A percentile compares a stretch with the other conserved stretches of the same genome.
phyloP scores from a whole-genome alignment of 352 stramenopile genomes.

The Phytopythium delawarense region DNA sequence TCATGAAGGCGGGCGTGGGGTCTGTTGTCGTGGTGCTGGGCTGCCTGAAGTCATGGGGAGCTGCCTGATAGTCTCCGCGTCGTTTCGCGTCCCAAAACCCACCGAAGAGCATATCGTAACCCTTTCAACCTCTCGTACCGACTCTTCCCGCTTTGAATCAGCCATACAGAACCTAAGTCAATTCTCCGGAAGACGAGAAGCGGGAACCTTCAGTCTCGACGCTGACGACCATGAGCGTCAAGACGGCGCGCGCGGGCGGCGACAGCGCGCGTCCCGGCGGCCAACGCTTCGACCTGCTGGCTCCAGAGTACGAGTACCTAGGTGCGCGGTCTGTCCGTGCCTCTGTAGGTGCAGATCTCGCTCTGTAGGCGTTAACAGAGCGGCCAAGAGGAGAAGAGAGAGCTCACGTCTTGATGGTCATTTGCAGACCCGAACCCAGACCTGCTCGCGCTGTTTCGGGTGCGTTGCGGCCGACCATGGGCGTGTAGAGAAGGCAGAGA shows the following conservation, averaged over 20 bases:
- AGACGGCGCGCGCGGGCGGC: slow-evolving; percentile 1
- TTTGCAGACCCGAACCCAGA: slow-evolving; percentile 74
- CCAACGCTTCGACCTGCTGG: slow-evolving; percentile 45
- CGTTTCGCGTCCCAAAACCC: slow-evolving; percentile 5
- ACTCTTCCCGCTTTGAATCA: not conserved
- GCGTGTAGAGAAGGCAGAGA: not conserved
- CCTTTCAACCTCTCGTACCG: too few species aligned
- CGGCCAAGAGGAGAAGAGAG: not conserved
- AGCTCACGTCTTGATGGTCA: not conserved
- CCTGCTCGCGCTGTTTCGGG: slow-evolving; percentile 69
- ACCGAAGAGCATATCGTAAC: not conserved
- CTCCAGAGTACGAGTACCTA: slow-evolving; percentile 68
- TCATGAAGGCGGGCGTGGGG: not conserved
- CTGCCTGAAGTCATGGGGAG: not conserved
- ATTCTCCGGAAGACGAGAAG: not conserved
- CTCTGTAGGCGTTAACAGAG: not conserved
- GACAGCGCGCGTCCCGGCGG: slow-evolving; percentile 5
- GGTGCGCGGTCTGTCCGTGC: slow-evolving; percentile 13
- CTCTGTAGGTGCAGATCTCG: not conserved
- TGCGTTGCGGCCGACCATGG: slow-evolving; percentile 10
- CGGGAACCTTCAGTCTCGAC: not conserved
- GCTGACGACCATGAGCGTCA: not conserved
- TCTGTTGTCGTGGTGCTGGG: too few species aligned
- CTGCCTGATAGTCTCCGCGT: not conserved
- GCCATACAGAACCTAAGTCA: not conserved